Evolutionary conservation across 2,329 filamentous ascomycete species (phyloP).

Genomic region (Apiospora hydei): DNA sequence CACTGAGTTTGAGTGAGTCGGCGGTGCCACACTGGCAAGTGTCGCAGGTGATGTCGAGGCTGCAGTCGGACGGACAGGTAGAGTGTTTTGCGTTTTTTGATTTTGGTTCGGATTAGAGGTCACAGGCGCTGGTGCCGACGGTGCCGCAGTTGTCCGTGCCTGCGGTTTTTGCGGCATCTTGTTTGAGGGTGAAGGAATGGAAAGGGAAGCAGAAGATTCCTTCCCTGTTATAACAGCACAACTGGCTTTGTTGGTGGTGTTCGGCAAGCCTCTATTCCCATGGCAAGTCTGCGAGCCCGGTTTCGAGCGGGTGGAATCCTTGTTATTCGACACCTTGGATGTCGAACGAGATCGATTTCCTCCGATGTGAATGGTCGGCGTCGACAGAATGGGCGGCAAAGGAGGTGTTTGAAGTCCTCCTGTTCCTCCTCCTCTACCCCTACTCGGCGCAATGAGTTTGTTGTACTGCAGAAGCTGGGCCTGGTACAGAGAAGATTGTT

Average conservation of each 20-base stretch:
- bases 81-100: slow-evolving; percentile 25
- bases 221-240: slow-evolving; percentile 68
- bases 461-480: slow-evolving; percentile 71
- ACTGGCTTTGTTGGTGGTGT: slow-evolving; percentile 59
- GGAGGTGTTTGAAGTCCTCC: slow-evolving; percentile 64
- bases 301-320: slow-evolving; percentile 47
- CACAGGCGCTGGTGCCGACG: slow-evolving; percentile 24
- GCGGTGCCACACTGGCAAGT: slow-evolving; percentile 55
- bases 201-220: slow-evolving; percentile 46
- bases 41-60: slow-evolving; percentile 50
- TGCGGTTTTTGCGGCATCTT: slow-evolving; percentile 60
- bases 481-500: slow-evolving; percentile 66
- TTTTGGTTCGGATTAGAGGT: slow-evolving; percentile 3
- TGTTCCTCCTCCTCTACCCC: slow-evolving; percentile 52
- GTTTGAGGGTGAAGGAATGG: slow-evolving; percentile 32
- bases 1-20: slow-evolving; percentile 80
- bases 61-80: slow-evolving; percentile 35
- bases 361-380: slow-evolving; percentile 63
- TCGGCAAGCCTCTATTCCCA: slow-evolving; percentile 69
- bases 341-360: slow-evolving; percentile 62
- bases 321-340: slow-evolving; percentile 66
- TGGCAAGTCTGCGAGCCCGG: slow-evolving; percentile 61
- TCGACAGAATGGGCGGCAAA: slow-evolving; percentile 61
- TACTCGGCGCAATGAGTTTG: slow-evolving; percentile 65
- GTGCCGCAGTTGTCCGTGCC: slow-evolving; percentile 30